Evolutionary conservation across 257 asterid species (phyloP), one percentile per base, ranked within the genome.

Genomic region (Solanum bulbocastanum): DNA sequence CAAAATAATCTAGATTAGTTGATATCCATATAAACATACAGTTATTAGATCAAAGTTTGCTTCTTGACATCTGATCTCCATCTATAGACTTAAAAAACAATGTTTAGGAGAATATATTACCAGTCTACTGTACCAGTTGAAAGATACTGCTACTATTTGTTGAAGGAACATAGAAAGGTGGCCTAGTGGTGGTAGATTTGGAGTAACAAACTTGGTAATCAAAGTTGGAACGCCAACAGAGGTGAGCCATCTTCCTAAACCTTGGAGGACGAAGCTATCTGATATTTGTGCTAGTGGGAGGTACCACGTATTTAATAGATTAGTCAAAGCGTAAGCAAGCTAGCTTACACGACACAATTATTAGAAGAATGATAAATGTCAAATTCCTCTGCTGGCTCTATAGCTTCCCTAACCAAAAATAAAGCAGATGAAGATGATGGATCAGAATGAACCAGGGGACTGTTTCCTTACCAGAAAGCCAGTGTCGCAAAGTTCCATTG

Each of bases 401-500:
- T 49, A 81, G 44, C 39, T 30, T 25, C 20, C n/a, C 66, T 9
- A 30, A 18, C 16, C 15, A 18, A 81, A 44, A 13, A 27, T 23
- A 20, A 83, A 23, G 56, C 76, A 44, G 44, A 20, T 15, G 42
- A 56, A 23, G 46, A 30, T n/a, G 75, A 79, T 72, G 27, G 27
- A 33, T 32, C 65, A 25, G 37, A 68, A 32, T 37, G 5, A 14
- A 84, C n/a, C 58, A 56, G 74, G 10, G 40, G 18, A 46, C 16
- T 8, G 79, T 89, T 18, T 39, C 86, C 76, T 78, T 90, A 95
- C 98, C 98, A 84, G 97, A 92, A 75, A 96, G 93, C 90, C 94
- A 93, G 93, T 95, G 94, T 32, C 94, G 95, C 72, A 96, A 84
- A 33, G 99, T 92, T 60, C 99, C 99, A 89, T 95, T 95, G 30